Percentiles rank a stretch among this genome's conserved stretches.
Conservation (phyloP, 192 early-diverging fungal genomes). For the Spizellomyces sp. region DNA sequence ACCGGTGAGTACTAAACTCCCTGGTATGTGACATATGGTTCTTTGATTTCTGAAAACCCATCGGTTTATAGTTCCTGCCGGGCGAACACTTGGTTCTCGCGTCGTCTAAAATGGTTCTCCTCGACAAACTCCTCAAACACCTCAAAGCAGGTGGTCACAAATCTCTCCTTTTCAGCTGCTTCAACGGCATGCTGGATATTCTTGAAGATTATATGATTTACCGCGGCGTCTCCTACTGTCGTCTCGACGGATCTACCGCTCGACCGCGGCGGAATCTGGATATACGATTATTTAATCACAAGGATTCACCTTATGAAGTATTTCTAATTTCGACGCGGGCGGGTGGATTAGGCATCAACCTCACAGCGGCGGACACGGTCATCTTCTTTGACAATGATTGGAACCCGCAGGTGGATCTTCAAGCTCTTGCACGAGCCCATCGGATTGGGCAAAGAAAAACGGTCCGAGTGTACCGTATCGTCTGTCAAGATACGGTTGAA, state of each 20-base stretch:
- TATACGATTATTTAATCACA: constrained; percentile 37
- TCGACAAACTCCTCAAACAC: constrained; percentile 61
- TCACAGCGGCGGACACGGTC: constrained; percentile 92
- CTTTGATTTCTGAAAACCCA: neutral
- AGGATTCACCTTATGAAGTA: constrained; percentile 51
- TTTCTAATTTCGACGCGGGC: constrained; percentile 94
- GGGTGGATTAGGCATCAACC: constrained; percentile 95
- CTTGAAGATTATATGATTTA: constrained; percentile 42
- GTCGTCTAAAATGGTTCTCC: constrained; percentile 68
- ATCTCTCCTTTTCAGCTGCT: constrained; percentile 51
- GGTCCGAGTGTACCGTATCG: constrained; percentile 73
- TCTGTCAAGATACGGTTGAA: constrained; percentile 75
- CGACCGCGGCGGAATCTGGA: constrained; percentile 37
- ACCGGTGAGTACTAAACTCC: constrained; percentile 39
- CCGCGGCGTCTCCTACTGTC: constrained; percentile 21
- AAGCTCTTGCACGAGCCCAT: constrained; percentile 78
- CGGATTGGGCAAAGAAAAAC: constrained; percentile 80
- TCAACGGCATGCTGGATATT: constrained; percentile 54
- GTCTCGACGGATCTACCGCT: constrained; percentile 38
- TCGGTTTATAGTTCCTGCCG: constrained; percentile 41
- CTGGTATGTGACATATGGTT: neutral
- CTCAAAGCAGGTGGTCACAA: constrained; percentile 42
- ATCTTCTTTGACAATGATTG: constrained; percentile 85
- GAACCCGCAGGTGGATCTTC: constrained; percentile 72
- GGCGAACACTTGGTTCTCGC: constrained; percentile 62